A percentile compares a stretch with the other conserved stretches of the same genome.
These are phyloP conservation scores for Penicillium maclennaniae DNA, from an alignment of 495 filamentous ascomycete species.

Conservation along the genomic window DNA sequence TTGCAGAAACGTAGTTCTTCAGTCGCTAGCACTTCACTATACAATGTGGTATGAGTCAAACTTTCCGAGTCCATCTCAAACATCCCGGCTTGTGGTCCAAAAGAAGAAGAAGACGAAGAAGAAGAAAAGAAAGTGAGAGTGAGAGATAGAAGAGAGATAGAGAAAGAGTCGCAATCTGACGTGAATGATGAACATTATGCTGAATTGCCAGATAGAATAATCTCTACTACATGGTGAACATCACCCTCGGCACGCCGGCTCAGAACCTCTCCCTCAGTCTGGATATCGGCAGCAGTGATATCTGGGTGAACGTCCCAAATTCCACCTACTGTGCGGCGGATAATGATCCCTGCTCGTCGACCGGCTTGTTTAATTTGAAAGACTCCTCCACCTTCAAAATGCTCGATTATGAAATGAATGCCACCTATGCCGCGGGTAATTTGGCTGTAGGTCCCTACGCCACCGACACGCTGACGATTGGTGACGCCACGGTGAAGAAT, in stretches of 20 bases:
- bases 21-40: slow-evolving; percentile 10
- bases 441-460: slow-evolving; percentile 72
- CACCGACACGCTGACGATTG: slow-evolving; percentile 67
- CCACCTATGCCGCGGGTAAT: slow-evolving; percentile 73
- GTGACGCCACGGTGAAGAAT: slow-evolving; percentile 48
- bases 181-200: not conserved
- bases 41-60: slow-evolving; percentile 13
- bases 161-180: not conserved
- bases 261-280: slow-evolving; percentile 57
- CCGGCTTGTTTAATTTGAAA: slow-evolving; percentile 53
- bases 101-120: not conserved
- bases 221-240: slow-evolving; percentile 63
- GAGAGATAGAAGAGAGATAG: too few species aligned
- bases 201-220: slow-evolving; percentile 36
- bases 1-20: slow-evolving; percentile 40
- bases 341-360: slow-evolving; percentile 43
- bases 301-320: slow-evolving; percentile 52
- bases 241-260: slow-evolving; percentile 62
- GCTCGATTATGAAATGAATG: slow-evolving; percentile 62
- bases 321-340: slow-evolving; percentile 19
- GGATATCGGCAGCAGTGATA: slow-evolving; percentile 77
- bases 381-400: slow-evolving; percentile 65
- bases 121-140: too few species aligned
- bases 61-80: not conserved
- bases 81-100: not conserved